Percentiles rank a stretch among this genome's conserved stretches.
phyloP scores from a whole-genome alignment of 1,139 yeast genomes.

The Pneumocystis murina region DNA sequence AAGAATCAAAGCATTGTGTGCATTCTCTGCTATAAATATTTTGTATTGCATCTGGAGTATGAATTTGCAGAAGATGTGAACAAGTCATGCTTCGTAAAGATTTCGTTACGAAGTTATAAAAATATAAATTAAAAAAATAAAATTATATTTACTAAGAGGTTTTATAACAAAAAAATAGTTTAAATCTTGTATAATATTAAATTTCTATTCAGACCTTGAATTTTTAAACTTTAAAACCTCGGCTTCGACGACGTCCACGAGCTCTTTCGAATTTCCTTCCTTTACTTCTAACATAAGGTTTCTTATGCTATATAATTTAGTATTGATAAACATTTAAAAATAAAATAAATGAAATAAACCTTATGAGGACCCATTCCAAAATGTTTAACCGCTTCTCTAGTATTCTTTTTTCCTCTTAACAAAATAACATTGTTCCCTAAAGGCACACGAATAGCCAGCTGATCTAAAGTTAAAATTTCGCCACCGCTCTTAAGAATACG shows the following conservation, averaged over 20 bases:
- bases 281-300: constrained; percentile 92
- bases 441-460: constrained; percentile 98
- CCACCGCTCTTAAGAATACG: constrained; percentile 98
- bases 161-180: not conserved
- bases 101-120: not conserved
- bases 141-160: not conserved
- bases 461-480: constrained; percentile 98
- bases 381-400: constrained; percentile 99
- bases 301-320: constrained; percentile 45
- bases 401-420: constrained; percentile 96
- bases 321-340: not conserved
- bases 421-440: constrained; percentile 97
- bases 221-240: constrained; percentile 98
- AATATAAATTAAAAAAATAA: not conserved
- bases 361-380: constrained; percentile 99
- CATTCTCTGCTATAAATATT: constrained; percentile 69
- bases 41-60: constrained; percentile 6
- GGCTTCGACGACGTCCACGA: constrained; percentile 98
- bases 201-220: not conserved
- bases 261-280: constrained; percentile 99
- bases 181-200: not conserved
- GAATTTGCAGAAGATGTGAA: not conserved
- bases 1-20: constrained; percentile 58
- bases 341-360: not conserved
- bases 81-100: not conserved